Evolutionary conservation across 805 yeast genomes (phyloP).

Genomic region (Wickerhamomyces rabaulensis): DNA sequence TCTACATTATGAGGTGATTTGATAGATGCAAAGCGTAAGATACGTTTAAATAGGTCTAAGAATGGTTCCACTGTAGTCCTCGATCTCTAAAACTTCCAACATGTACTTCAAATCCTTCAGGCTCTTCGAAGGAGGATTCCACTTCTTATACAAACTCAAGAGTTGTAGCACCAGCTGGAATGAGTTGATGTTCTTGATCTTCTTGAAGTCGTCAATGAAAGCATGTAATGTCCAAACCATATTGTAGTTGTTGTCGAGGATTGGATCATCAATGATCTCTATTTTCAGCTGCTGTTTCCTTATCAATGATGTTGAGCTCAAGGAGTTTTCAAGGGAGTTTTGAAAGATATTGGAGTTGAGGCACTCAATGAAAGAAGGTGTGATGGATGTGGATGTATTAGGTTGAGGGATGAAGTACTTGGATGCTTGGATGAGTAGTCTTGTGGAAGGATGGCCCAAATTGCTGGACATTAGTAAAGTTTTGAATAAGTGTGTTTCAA

Average conservation of each 20-base stretch:
- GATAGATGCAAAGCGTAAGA: too few relatives aligned
- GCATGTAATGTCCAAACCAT: constrained; percentile 40
- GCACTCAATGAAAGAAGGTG: constrained; percentile 15
- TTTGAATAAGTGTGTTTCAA: constrained; percentile 39
- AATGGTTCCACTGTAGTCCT: constrained; percentile 15
- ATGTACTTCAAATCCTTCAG: constrained; percentile 18
- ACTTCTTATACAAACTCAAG: constrained; percentile 8
- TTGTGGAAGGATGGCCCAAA: constrained; percentile 40
- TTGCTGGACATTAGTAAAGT: constrained; percentile 45
- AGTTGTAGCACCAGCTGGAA: constrained; percentile 9
- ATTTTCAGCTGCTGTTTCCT: not conserved
- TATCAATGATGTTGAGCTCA: constrained; percentile 20
- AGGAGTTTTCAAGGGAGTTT: constrained; percentile 25
- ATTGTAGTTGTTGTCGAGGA: constrained; percentile 31
- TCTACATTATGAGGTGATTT: too few relatives aligned
- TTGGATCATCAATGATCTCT: constrained; percentile 8
- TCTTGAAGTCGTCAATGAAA: constrained; percentile 29
- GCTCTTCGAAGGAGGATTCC: constrained; percentile 15
- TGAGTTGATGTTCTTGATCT: constrained; percentile 27
- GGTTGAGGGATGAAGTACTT: constrained; percentile 34
- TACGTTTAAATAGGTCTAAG: not conserved
- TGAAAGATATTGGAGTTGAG: constrained; percentile 19
- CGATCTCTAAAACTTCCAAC: constrained; percentile 22
- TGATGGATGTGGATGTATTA: constrained; percentile 6
- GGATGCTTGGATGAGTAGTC: constrained; percentile 41